These are phyloP conservation scores for Coemansia sp. DNA, from an alignment of 192 early-diverging fungal species.

Conservation along the genomic window DNA sequence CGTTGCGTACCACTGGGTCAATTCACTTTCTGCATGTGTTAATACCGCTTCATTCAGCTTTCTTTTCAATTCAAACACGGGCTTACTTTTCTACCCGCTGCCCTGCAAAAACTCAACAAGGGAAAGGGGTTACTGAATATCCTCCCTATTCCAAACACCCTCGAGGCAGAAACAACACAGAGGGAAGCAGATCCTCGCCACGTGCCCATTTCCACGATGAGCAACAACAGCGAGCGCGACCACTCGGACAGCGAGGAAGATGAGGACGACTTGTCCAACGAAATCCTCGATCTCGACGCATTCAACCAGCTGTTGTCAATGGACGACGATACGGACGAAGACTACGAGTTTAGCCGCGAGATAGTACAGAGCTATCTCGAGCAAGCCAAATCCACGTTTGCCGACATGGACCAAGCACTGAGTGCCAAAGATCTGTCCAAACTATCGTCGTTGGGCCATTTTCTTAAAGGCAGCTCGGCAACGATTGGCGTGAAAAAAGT, in stretches of 20 bases:
- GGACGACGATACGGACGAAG: constrained; percentile 91
- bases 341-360: constrained; percentile 71
- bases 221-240: constrained; percentile 5
- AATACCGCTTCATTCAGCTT: background rate
- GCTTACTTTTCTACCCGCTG: background rate
- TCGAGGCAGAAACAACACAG: background rate
- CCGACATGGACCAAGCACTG: constrained; percentile 65
- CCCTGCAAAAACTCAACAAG: background rate
- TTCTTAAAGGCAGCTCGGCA: constrained; percentile 89
- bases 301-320: constrained; percentile 90
- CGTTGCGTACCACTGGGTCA: background rate
- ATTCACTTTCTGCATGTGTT: background rate
- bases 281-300: constrained; percentile 74
- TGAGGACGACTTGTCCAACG: constrained; percentile 50
- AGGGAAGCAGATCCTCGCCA: background rate
- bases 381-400: constrained; percentile 79
- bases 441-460: constrained; percentile 83
- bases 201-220: background rate
- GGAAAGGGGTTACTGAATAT: background rate
- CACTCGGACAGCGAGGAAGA: constrained; percentile 3
- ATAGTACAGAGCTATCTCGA: constrained; percentile 82
- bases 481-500: constrained; percentile 81
- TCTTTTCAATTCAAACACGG: background rate
- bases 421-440: constrained; percentile 62
- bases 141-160: constrained; percentile 1